Base-by-base conservation (phyloP, 1,284 basidiomycete genomes). In the Puccinia polysora region DNA sequence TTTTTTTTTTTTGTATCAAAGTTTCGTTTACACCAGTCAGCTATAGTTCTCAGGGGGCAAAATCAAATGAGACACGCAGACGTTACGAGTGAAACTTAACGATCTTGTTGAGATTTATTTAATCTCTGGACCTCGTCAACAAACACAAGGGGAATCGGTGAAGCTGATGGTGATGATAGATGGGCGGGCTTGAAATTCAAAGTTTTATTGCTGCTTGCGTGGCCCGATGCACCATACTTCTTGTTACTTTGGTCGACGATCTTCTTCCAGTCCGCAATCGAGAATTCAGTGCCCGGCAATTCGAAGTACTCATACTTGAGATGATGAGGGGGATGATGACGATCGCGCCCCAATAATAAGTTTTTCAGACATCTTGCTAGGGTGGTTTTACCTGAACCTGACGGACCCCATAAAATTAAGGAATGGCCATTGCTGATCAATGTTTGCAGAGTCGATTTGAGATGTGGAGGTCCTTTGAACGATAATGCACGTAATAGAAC, bases 61-160 rank as follows among this genome's bases (percentile, higher is more conserved):
- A 45, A 49, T 28, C n/a, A 43, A 12, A 30, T 0, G 52, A 64
- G 53, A 53, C 55, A 14, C 65, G 23, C 38, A 43, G 12, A 23
- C 4, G 20, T 40, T 28, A 1, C 2, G 8, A 23, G 28, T 23
- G n/a, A n/a, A 43, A 60, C 58, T 60, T 45, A 40, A 71, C 75
- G 15, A 75, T 88, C 89, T 81, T 90, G 91, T 78, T 92, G 90
- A 2, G 88, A 83, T 76, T 87, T 89, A 76, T 87, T 90, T 78
- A 93, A 82, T n/a, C 89, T 84, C 80, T 95, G 91, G 4, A 95
- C 87, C 80, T 95, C 91, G 77, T 95, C 92, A 74, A 91, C 81
- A 77, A 91, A 91, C 2, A 91, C 78, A 23, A 90, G 80, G 0
- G 88, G 90, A 67, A 84, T 56, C 10, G 25, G 28, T 4, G 32